Conservation (phyloP, 352 stramenopile genomes). For the Phytophthora uliginosa region DNA sequence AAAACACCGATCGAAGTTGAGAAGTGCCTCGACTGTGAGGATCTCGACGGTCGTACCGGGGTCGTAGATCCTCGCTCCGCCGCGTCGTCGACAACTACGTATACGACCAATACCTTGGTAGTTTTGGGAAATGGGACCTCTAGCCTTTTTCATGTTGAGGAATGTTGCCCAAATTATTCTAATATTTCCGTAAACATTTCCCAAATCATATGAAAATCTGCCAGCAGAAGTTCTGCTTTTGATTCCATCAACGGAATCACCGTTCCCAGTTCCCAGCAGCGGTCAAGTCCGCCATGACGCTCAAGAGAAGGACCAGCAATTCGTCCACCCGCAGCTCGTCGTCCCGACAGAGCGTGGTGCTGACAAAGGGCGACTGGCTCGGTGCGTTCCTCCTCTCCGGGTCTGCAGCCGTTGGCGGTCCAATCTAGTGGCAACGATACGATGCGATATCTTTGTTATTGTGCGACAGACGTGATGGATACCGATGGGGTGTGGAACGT, state of each 20-base stretch:
- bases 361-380: conserved; percentile 42
- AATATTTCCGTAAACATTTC: too few species aligned
- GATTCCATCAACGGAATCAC: not conserved
- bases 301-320: conserved; percentile 3
- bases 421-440: not conserved
- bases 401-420: too few species aligned
- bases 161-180: too few species aligned
- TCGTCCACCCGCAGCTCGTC: not conserved
- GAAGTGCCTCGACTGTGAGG: too few species aligned
- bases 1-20: too few species aligned
- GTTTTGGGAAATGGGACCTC: too few species aligned
- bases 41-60: too few species aligned
- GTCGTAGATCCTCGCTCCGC: too few species aligned
- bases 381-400: conserved; percentile 16
- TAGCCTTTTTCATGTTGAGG: too few species aligned
- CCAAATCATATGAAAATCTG: too few species aligned
- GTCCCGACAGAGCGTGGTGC: not conserved
- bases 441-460: not conserved
- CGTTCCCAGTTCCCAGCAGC: not conserved
- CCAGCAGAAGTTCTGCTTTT: not conserved
- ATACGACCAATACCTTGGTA: too few species aligned
- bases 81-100: too few species aligned
- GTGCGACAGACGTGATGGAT: conserved; percentile 62
- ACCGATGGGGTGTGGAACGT: conserved; percentile 72
- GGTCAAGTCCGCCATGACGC: conserved; percentile 4